Evolutionary conservation across 306 rosid species (phyloP).

Genomic region (Dicorynia guianensis): DNA sequence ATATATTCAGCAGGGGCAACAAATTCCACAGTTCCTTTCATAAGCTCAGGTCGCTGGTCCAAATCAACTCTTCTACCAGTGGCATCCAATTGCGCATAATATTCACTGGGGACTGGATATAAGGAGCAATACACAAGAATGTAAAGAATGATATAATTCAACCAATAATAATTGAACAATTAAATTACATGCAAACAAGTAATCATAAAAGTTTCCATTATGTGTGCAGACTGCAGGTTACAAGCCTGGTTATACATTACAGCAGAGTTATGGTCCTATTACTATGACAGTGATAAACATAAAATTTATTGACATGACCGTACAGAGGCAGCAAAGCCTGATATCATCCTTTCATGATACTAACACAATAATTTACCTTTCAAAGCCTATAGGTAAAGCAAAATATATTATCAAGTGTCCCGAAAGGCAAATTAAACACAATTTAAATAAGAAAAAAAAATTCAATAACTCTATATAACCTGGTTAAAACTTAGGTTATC

Average conservation of each 20-base stretch:
- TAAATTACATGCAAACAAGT: slow-evolving; percentile 24
- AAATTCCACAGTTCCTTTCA: slow-evolving; percentile 91
- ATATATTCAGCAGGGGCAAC: slow-evolving; percentile 99
- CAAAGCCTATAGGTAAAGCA: slow-evolving; percentile 4
- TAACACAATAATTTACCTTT: slow-evolving; percentile 3
- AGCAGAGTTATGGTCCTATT: slow-evolving; percentile 22
- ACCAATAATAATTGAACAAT: slow-evolving; percentile 28
- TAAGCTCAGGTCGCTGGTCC: slow-evolving; percentile 92
- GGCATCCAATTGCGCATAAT: slow-evolving; percentile 91
- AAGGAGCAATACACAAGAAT: slow-evolving; percentile 35
- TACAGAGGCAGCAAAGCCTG: slow-evolving; percentile 18
- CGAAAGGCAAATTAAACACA: slow-evolving; percentile 14
- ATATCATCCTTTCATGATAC: slow-evolving; percentile 26
- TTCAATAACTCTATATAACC: slow-evolving; percentile 21
- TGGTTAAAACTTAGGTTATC: not conserved
- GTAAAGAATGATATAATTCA: slow-evolving; percentile 12
- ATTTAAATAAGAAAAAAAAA: slow-evolving; percentile 18
- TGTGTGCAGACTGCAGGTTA: slow-evolving; percentile 7
- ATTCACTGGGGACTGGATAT: slow-evolving; percentile 87
- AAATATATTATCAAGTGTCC: slow-evolving; percentile 24
- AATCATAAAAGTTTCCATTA: slow-evolving; percentile 26
- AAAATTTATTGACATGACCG: slow-evolving; percentile 19
- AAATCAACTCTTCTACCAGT: slow-evolving; percentile 89
- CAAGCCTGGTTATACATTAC: slow-evolving; percentile 16
- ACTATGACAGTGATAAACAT: slow-evolving; percentile 23